A percentile compares a stretch with the other conserved stretches of the same genome.
Conservation (phyloP, 148 eudicot genomes). For the Fallopia convolvulus region DNA sequence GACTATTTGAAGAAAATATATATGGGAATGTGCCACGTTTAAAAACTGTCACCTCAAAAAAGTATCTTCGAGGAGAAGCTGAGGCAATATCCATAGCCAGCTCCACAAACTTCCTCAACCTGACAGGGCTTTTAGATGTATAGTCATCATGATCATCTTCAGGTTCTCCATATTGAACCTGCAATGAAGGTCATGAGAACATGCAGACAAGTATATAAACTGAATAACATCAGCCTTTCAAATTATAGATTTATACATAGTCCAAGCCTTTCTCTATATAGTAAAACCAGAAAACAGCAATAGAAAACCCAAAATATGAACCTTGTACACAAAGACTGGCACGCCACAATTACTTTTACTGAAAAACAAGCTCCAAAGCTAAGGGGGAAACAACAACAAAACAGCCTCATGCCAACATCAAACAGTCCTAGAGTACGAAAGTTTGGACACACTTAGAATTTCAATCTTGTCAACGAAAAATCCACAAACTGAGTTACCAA, state of each 20-base stretch:
- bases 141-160: slow-evolving; percentile 17
- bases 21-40: not conserved
- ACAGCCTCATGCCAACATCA: too few relatives aligned
- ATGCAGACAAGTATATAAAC: not conserved
- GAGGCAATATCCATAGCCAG: slow-evolving; percentile 83
- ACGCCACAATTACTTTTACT: not conserved
- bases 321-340: not conserved
- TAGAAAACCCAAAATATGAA: not conserved
- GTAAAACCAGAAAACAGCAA: not conserved
- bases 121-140: slow-evolving; percentile 33
- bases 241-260: not conserved
- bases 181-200: slow-evolving; percentile 15
- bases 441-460: not conserved
- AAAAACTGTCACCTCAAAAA: slow-evolving; percentile 59
- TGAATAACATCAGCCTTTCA: not conserved
- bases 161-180: slow-evolving; percentile 56
- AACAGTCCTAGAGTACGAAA: not conserved
- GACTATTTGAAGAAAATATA: not conserved
- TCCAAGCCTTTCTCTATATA: not conserved
- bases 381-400: too few relatives aligned
- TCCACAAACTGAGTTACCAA: not conserved
- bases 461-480: not conserved
- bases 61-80: slow-evolving; percentile 89
- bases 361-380: not conserved
- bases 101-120: slow-evolving; percentile 66